phyloP scores from a whole-genome alignment of 2,329 filamentous ascomycete genomes.

The Xylariaceae sp. region DNA sequence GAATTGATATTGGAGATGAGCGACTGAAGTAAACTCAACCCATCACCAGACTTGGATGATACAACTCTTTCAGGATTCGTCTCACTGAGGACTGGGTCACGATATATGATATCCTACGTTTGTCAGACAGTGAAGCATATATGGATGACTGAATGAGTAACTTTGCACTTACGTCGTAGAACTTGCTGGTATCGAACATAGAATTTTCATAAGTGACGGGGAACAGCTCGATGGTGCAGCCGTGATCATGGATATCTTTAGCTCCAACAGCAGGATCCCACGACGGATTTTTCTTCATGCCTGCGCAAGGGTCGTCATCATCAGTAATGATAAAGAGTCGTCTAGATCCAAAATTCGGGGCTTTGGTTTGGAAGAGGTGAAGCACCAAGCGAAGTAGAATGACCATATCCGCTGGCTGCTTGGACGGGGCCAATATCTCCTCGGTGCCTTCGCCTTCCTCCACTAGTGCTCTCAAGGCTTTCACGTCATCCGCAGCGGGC shows the following conservation, averaged over 20 bases:
- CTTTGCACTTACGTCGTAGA: slow-evolving; percentile 69
- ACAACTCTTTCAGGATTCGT: slow-evolving; percentile 53
- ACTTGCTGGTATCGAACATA: slow-evolving; percentile 74
- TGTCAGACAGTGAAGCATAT: slow-evolving; percentile 21
- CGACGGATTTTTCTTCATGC: slow-evolving; percentile 68
- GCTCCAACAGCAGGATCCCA: slow-evolving; percentile 78
- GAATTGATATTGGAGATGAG: slow-evolving; percentile 86
- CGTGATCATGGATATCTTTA: slow-evolving; percentile 91
- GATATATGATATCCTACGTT: slow-evolving; percentile 80
- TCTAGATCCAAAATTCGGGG: slow-evolving; percentile 87
- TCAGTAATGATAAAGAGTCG: slow-evolving; percentile 95
- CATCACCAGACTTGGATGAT: slow-evolving; percentile 63
- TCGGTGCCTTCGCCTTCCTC: slow-evolving; percentile 70
- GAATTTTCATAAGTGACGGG: slow-evolving; percentile 69
- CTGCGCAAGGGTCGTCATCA: slow-evolving; percentile 76
- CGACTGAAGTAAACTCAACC: slow-evolving; percentile 71
- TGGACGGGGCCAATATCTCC: slow-evolving; percentile 63
- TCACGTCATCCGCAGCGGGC: slow-evolving; percentile 81
- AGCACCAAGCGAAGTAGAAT: slow-evolving; percentile 93
- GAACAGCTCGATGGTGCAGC: slow-evolving; percentile 87
- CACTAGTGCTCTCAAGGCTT: slow-evolving; percentile 65
- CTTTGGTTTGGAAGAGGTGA: slow-evolving; percentile 91
- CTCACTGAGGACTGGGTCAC: slow-evolving; percentile 65
- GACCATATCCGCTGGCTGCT: slow-evolving; percentile 70
- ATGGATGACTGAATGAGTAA: neutral